Evolutionary conservation across 257 asterid species (phyloP).

Genomic region (Capsicum pubescens): DNA sequence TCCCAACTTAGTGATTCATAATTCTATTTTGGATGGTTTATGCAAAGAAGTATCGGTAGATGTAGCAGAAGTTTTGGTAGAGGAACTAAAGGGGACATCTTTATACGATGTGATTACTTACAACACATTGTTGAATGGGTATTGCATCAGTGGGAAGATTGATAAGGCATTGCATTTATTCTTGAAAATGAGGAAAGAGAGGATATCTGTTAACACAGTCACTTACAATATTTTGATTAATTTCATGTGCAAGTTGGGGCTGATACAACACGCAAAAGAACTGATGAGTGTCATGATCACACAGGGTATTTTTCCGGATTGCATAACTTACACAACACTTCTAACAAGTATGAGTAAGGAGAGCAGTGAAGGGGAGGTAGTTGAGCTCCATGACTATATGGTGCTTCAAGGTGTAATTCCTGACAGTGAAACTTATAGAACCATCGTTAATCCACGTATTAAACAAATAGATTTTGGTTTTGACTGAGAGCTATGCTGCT

Average conservation of each 20-base stretch:
- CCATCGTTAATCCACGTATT: conserved; percentile 47
- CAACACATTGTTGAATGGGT: conserved; percentile 65
- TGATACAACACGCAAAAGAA: conserved; percentile 59
- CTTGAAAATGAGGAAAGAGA: conserved; percentile 54
- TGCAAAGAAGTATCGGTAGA: conserved; percentile 58
- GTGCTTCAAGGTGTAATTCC: conserved; percentile 58
- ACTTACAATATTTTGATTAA: conserved; percentile 66
- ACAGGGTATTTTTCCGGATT: conserved; percentile 55
- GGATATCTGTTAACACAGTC: conserved; percentile 50
- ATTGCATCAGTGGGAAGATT: conserved; percentile 53
- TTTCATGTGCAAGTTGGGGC: conserved; percentile 57
- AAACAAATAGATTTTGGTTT: conserved; percentile 30
- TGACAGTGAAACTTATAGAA: conserved; percentile 47
- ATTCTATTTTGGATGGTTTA: conserved; percentile 66
- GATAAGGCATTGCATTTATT: conserved; percentile 55
- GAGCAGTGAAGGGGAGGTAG: conserved; percentile 51
- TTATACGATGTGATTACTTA: conserved; percentile 55
- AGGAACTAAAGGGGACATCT: conserved; percentile 49
- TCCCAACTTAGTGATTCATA: conserved; percentile 68
- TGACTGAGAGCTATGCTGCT: conserved; percentile 5
- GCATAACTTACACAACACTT: conserved; percentile 60
- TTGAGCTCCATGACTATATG: conserved; percentile 63
- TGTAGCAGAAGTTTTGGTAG: conserved; percentile 45
- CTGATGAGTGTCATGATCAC: conserved; percentile 54
- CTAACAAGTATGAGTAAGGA: conserved; percentile 48